Base-by-base conservation (phyloP, 805 yeast genomes). In the Metschnikowia dekortorum region DNA sequence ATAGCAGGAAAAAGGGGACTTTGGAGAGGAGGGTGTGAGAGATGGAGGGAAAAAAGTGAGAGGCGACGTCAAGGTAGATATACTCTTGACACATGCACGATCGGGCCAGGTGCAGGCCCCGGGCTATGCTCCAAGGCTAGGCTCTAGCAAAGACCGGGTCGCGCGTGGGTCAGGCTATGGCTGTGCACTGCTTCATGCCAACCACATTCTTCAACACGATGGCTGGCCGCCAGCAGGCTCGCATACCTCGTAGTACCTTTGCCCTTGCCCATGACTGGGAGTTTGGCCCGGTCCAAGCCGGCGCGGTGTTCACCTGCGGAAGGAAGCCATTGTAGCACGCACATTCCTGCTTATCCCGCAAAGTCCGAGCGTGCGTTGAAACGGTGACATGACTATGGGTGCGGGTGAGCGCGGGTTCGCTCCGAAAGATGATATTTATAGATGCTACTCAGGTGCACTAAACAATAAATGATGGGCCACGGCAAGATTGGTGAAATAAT, bases 61-160 rank as follows among this genome's bases (percentile, higher is more conserved):
- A 13, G 16, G 30, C 45, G 34, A 34, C 11, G 46, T 14, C 14
- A 14, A 33, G 14, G n/a, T 13, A 44, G 34, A 35, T 44, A 35
- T 44, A 44, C 37, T 29, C 14, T 22, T 32, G 45, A 33, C 37
- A 32, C 28, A 42, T 42, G 45, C 45, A 33, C 22, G 31, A n/a
- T n/a, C 31, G 14, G 8, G 9, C 45, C n/a, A 38, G 6, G 11
- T 42, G 45, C 45, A 42, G 45, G 38, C 8, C 6, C 38, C 22
- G 38, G 45, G 45, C 45, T 42, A 42, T 42, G 45, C 18, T 22
- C 11, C 5, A 9, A n/a, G 37, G 38, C 31, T 22, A 28, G 43
- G 36, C 16, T 29, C 22, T 14, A 32, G 26, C 38, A 32, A 33
- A 32, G 37, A 42, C 31, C 37, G 45, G 30, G n/a, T 11, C 7